These are phyloP conservation scores for Cicer cuneatum DNA, from an alignment of 306 rosid genomes.

Conservation along the genomic window DNA sequence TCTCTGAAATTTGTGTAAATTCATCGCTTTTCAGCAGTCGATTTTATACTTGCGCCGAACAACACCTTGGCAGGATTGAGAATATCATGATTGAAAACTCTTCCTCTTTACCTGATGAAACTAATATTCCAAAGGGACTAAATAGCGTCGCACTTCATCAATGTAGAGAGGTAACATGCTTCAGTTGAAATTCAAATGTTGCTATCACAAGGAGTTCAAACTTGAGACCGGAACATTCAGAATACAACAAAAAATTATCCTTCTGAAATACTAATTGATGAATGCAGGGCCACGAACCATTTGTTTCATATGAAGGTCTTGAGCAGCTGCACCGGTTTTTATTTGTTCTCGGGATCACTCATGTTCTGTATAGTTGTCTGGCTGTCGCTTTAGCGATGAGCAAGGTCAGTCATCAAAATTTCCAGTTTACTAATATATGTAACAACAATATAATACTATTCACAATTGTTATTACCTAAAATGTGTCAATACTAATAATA, in stretches of 20 bases:
- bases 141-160: constrained; percentile 53
- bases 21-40: constrained; percentile 77
- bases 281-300: constrained; percentile 91
- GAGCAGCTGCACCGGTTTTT: constrained; percentile 95
- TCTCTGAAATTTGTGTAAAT: constrained; percentile 87
- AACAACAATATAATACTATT: neutral
- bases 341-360: constrained; percentile 94
- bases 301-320: constrained; percentile 94
- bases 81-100: constrained; percentile 49
- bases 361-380: constrained; percentile 86
- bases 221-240: no score
- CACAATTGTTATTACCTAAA: constrained; percentile 2
- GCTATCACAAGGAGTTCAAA: no score
- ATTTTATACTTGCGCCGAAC: constrained; percentile 77
- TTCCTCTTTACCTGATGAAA: constrained; percentile 52
- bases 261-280: constrained; percentile 35
- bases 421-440: neutral
- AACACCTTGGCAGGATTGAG: constrained; percentile 52
- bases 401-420: constrained; percentile 60
- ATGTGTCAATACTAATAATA: neutral
- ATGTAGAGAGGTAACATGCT: constrained; percentile 70
- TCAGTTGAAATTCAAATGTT: neutral
- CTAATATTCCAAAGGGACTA: constrained; percentile 50
- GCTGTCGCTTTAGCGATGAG: constrained; percentile 97
- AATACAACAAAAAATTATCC: constrained; percentile 1